These are phyloP conservation scores for Colletotrichum musae DNA, from an alignment of 2,329 filamentous ascomycete genomes.

Conservation along the genomic window DNA sequence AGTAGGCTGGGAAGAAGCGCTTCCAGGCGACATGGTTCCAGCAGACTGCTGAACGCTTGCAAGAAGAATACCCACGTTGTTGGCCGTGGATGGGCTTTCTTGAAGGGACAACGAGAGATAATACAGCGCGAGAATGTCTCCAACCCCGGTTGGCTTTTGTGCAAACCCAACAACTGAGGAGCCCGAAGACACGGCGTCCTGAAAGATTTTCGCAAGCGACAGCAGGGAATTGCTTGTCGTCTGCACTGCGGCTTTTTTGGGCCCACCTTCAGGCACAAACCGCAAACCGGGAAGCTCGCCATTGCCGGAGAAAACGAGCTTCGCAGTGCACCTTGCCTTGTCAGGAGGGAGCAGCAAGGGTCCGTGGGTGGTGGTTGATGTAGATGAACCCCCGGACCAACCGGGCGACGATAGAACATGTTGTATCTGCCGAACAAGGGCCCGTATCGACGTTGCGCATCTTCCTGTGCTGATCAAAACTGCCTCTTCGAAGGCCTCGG, in stretches of 20 bases:
- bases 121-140: conserved; percentile 94
- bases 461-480: conserved; percentile 89
- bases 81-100: conserved; percentile 96
- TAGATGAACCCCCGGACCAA: conserved; percentile 41
- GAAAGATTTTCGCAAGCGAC: conserved; percentile 96
- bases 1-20: conserved; percentile 48
- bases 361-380: conserved; percentile 47
- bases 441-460: conserved; percentile 78
- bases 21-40: conserved; percentile 49
- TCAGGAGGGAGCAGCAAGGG: conserved; percentile 88
- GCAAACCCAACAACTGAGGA: conserved; percentile 68
- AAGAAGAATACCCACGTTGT: conserved; percentile 97
- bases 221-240: conserved; percentile 96
- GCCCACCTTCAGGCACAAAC: conserved; percentile 78
- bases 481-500: conserved; percentile 93
- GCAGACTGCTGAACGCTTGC: conserved; percentile 86
- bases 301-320: conserved; percentile 82
- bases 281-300: conserved; percentile 86
- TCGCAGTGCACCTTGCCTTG: conserved; percentile 85
- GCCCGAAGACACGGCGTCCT: conserved; percentile 91
- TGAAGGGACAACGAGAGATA: conserved; percentile 95
- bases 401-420: conserved; percentile 71
- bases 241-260: conserved; percentile 85
- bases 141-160: conserved; percentile 80
- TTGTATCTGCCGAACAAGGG: conserved; percentile 85